Evolutionary conservation across 345 rosid genomes (phyloP).

Genomic region (Eucalyptus albens): DNA sequence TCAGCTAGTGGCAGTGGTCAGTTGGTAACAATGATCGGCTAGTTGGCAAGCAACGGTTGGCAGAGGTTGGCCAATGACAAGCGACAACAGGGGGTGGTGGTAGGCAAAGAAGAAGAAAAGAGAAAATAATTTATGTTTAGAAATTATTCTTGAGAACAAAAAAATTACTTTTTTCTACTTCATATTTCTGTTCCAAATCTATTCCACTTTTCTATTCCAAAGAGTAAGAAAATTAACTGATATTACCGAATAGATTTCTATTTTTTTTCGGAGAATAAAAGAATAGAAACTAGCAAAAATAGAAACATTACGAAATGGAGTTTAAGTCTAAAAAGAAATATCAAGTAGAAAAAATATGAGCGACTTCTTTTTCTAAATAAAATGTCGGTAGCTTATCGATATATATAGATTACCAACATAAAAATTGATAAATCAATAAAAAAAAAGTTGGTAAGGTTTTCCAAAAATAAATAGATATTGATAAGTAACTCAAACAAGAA

Average conservation of each 20-base stretch:
- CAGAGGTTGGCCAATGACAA: no score
- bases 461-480: neutral
- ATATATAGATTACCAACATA: neutral
- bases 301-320: rapidly evolving
- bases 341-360: neutral
- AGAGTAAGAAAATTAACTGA: no score
- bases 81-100: no score
- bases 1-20: rapidly evolving
- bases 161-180: no score
- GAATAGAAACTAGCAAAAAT: no score
- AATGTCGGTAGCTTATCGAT: neutral
- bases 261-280: no score
- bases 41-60: rapidly evolving
- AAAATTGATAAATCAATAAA: neutral
- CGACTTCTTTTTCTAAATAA: neutral
- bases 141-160: no score
- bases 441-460: neutral
- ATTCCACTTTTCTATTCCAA: no score
- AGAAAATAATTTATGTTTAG: no score
- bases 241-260: rapidly evolving
- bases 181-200: rapidly evolving
- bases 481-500: neutral
- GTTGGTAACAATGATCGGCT: rapidly evolving
- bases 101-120: no score
- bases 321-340: neutral